Evolutionary conservation across 2,329 filamentous ascomycete species (phyloP).

Genomic region (Pestalotiopsis sp.): DNA sequence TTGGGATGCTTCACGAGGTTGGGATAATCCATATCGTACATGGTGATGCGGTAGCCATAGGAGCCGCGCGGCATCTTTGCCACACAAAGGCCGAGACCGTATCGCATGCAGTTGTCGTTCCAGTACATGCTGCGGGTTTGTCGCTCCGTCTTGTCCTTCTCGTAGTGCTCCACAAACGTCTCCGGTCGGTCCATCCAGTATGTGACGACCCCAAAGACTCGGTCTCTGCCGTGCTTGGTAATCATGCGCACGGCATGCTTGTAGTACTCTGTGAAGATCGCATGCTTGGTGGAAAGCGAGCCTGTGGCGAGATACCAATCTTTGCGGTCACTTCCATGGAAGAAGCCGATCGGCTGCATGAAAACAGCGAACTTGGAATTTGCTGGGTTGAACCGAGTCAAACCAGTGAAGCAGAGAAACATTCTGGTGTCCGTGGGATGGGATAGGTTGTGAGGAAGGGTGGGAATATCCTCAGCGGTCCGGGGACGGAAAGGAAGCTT

Average conservation of each 20-base stretch:
- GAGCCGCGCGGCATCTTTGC: background rate
- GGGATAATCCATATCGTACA: conserved; percentile 11
- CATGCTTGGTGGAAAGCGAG: background rate
- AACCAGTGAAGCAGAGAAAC: background rate
- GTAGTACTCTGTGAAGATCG: background rate
- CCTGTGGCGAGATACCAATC: background rate
- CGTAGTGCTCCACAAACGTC: background rate
- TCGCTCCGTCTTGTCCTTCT: background rate
- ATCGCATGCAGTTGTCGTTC: conserved; percentile 4
- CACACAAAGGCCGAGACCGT: conserved; percentile 8
- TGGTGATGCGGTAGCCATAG: background rate
- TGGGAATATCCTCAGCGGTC: background rate
- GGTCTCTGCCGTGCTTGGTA: background rate
- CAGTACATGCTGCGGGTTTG: conserved; percentile 4
- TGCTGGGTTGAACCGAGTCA: background rate
- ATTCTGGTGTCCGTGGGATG: background rate
- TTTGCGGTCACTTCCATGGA: background rate
- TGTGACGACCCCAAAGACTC: conserved; percentile 5
- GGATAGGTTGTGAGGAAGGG: background rate
- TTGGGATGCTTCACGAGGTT: background rate
- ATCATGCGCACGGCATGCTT: background rate
- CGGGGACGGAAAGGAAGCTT: background rate
- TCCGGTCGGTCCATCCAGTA: background rate
- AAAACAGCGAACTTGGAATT: background rate
- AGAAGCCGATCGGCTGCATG: background rate